phyloP scores from a whole-genome alignment of 2,329 filamentous ascomycete genomes.

The Aphanoascus verrucosus region DNA sequence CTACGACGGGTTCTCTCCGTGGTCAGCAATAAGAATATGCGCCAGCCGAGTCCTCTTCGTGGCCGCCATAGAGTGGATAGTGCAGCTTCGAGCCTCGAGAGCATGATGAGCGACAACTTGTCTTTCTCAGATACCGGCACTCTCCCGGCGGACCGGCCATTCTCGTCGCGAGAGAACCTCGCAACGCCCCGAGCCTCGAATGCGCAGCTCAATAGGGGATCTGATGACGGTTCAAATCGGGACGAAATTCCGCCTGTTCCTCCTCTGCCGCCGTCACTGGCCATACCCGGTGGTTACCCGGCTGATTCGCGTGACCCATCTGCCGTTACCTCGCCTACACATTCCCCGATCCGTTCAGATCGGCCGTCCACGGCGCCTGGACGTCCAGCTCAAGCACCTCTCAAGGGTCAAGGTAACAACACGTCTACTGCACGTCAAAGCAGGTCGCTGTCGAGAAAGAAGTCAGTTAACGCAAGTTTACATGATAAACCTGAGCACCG shows the following conservation, averaged over 20 bases:
- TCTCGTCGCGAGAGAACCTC: slow-evolving; percentile 23
- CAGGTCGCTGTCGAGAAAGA: slow-evolving; percentile 26
- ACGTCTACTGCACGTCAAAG: slow-evolving; percentile 14
- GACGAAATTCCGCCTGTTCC: slow-evolving; percentile 39
- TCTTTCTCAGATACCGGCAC: slow-evolving; percentile 27
- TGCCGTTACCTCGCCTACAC: slow-evolving; percentile 19
- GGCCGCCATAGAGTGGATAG: slow-evolving; percentile 27
- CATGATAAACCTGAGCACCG: slow-evolving; percentile 16
- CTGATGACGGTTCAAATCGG: neutral
- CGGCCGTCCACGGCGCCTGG: slow-evolving; percentile 18
- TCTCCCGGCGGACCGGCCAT: slow-evolving; percentile 16
- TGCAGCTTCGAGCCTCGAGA: slow-evolving; percentile 35
- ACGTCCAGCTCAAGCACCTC: slow-evolving; percentile 9
- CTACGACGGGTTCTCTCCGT: slow-evolving; percentile 39
- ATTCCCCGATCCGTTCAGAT: slow-evolving; percentile 19
- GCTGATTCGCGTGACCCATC: slow-evolving; percentile 25
- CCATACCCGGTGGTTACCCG: slow-evolving; percentile 35
- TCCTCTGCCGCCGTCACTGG: slow-evolving; percentile 34
- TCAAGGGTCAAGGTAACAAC: slow-evolving; percentile 7
- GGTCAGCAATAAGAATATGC: slow-evolving; percentile 23
- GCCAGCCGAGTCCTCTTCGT: slow-evolving; percentile 36
- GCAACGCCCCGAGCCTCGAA: slow-evolving; percentile 26
- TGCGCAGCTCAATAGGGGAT: slow-evolving; percentile 16
- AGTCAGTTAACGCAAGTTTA: slow-evolving; percentile 14
- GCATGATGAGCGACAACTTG: slow-evolving; percentile 34